These are phyloP conservation scores for Nissolia schottii DNA, from an alignment of 306 rosid species.

Conservation along the genomic window DNA sequence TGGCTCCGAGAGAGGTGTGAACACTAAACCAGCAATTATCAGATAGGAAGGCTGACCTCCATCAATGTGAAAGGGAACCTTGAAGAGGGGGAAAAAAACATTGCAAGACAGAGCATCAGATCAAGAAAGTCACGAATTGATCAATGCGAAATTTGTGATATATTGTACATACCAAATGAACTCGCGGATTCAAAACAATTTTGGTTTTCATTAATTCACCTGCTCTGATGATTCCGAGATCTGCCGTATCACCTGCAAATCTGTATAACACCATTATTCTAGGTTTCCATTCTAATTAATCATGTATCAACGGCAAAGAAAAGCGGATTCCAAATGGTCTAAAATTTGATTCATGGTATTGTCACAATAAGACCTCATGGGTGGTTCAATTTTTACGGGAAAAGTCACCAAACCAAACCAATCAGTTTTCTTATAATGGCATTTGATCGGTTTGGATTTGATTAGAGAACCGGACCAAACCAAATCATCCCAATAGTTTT, in stretches of 20 bases:
- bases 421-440: too few species aligned
- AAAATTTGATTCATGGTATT: conserved; percentile 8
- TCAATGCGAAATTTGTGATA: conserved; percentile 16
- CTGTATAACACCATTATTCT: conserved; percentile 46
- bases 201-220: conserved; percentile 60
- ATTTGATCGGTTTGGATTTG: background rate
- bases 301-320: background rate
- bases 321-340: background rate
- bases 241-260: conserved; percentile 88
- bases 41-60: conserved; percentile 92
- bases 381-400: too few species aligned
- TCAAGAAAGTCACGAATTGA: conserved; percentile 14
- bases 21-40: conserved; percentile 93
- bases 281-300: conserved; percentile 8
- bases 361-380: background rate
- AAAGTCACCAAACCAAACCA: too few species aligned
- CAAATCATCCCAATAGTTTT: background rate
- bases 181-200: conserved; percentile 71
- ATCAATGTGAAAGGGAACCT: conserved; percentile 90
- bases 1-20: conserved; percentile 96
- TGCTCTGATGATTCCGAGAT: conserved; percentile 85
- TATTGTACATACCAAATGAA: conserved; percentile 87
- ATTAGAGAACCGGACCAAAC: background rate
- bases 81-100: conserved; percentile 15
- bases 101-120: conserved; percentile 29